phyloP scores from a whole-genome alignment of 768 basidiomycete genomes.

The Mrakia frigida region DNA sequence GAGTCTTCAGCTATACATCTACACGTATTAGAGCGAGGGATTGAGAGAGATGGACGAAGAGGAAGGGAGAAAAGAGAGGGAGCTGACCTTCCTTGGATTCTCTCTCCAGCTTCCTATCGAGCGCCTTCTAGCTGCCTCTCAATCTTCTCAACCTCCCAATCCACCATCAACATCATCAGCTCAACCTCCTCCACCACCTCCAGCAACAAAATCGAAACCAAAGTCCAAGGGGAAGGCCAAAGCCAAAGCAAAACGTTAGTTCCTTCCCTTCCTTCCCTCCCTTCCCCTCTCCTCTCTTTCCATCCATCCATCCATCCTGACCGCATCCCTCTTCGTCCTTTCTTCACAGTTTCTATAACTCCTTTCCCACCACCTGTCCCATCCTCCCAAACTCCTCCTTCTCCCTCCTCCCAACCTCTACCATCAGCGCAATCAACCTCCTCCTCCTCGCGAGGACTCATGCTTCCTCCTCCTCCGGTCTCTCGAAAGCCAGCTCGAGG shows the following conservation, averaged over 20 bases:
- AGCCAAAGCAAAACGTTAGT: no score
- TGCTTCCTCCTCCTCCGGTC: not conserved
- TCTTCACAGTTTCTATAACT: not conserved
- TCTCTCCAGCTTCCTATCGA: not conserved
- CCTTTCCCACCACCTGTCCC: constrained; percentile 14
- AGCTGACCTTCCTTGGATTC: not conserved
- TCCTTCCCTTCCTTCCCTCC: not conserved
- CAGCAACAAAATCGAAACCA: not conserved
- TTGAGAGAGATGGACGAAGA: not conserved
- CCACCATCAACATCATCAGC: not conserved
- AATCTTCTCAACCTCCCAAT: not conserved
- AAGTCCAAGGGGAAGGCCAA: not conserved
- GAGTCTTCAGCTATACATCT: not conserved
- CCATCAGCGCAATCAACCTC: not conserved
- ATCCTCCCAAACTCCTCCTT: constrained; percentile 17
- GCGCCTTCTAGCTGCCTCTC: not conserved
- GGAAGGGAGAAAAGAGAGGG: not conserved
- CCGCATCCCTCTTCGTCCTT: not conserved
- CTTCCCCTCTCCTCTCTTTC: not conserved
- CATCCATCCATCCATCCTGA: constrained; percentile 10
- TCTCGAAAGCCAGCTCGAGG: not conserved
- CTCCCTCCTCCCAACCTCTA: constrained; percentile 8
- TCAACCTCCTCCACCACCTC: not conserved
- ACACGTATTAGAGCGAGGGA: not conserved
- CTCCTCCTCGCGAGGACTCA: not conserved